Base-by-base conservation (phyloP, 2,329 filamentous ascomycete species). In the Cladophialophora bantiana region DNA sequence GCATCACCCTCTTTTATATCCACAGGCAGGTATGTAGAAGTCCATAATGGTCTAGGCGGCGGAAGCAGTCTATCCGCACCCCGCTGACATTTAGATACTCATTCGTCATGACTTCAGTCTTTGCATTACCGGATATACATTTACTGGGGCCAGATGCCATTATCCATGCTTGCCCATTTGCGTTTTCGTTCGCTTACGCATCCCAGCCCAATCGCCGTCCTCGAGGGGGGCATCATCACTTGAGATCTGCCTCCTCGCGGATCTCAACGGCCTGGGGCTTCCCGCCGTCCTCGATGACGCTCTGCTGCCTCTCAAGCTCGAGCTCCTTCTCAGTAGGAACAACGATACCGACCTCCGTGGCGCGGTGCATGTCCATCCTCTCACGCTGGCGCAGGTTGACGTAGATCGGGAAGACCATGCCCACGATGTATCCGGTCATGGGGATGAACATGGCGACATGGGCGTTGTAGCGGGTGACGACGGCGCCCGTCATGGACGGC, bases 401-500 rank as follows among this genome's bases (percentile, higher is more conserved):
- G 56, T 75, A 75, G 40, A 74, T 69, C 1, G 73, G 74, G 59
- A 75, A 75, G 15, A 66, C 57, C 65, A 72, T 56, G 4, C 72
- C 70, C 35, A 75, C 64, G 9, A 74, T 66, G 62, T 73, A 75
- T 1, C 71, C 72, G 62, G 72, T 73, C 68, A 72, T 72, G 15
- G 71, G 70, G 38, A 75, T 73, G 13, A 69, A 66, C 71, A 74
- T 74, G 45, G 71, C 70, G 35, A 70, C 68, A 66, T 72, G 63
- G 73, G 36, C 36, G 36, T 40, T 40, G 36, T 40, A 40, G 36
- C 36, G 36, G 9, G 36, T 40, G 36, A 40, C 73, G 3, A 68
- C 62, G 4, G 83, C 85, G 52, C 89, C 90, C 4, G 89, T 86
- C 48, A 92, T 80, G 0, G 90, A 88, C 1, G 90, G 90, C 7